Base-by-base conservation (phyloP, 164 flowering plant species). In the Houttuynia cordata region DNA sequence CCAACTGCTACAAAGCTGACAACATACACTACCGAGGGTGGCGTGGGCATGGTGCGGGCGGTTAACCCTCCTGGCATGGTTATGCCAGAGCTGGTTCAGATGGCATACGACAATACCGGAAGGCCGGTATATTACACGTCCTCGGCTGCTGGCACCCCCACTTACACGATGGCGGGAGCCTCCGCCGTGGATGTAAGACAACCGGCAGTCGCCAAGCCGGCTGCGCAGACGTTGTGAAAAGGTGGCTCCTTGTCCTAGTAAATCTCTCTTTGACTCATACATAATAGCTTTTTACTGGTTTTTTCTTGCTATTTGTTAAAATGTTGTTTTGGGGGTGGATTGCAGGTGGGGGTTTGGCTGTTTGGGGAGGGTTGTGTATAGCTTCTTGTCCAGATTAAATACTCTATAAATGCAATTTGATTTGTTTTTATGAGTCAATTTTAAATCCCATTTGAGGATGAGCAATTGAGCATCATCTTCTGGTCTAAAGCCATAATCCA, bases 41-140 rank as follows among this genome's bases (percentile, higher is more conserved):
- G 40, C 22, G 49, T 53, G 22, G 67, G 63, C 10, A 24, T 58
- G 22, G 67, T 47, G 47, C 24, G 74, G 63, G 52, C 60, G 30
- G 22, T 56, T 51, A 55, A 3, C 13, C 49, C 49, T 4, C 49
- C 49, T 10, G 49, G 10, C 49, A 45, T 45, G 49, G 17, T 45
- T 3, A 10, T 57, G 56, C 50, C 17, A 8, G 68, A 14, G 14
- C 58, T 18, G 66, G 71, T 61, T 3, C 90, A 75, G 67, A 57
- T 84, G 80, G 82, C 76, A 51, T 88, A 85, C 64, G 96, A 85
- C 66, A 71, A 74, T 51, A 52, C 66, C 17, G 89, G 89, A 25
- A 79, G 91, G 65, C 90, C 80, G 59, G 83, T 88, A 39, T 82
- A 75, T 70, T 88, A 88, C 55, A 67, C 76, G 7, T 60, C 78